Evolutionary conservation across 257 asterid species (phyloP).

Genomic region (Solanum verrucosum): DNA sequence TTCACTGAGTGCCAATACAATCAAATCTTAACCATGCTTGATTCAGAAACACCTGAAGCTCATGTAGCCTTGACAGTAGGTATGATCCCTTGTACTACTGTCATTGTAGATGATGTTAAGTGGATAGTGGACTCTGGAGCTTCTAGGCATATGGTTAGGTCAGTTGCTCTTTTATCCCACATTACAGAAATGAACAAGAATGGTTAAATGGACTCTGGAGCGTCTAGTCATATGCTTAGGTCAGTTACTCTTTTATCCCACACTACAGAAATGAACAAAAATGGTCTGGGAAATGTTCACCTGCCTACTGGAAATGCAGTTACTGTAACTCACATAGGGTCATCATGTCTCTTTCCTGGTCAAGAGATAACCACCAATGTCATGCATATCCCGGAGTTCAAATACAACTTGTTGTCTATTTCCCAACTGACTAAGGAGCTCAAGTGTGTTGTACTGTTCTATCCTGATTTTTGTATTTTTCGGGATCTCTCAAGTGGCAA

Average conservation of each 20-base stretch:
- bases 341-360: too few species aligned
- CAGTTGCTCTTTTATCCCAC: neutral
- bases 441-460: neutral
- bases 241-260: neutral
- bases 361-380: neutral
- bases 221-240: neutral
- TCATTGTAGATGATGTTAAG: neutral
- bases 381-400: neutral
- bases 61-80: neutral
- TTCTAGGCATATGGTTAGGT: neutral
- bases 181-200: too few species aligned
- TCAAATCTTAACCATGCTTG: too few species aligned
- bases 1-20: neutral
- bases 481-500: too few species aligned
- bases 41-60: neutral
- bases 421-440: neutral
- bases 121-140: neutral
- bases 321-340: too few species aligned
- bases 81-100: neutral
- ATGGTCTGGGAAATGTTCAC: neutral
- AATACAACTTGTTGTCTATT: too few species aligned
- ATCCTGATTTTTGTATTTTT: too few species aligned
- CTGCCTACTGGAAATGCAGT: neutral
- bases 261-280: too few species aligned
- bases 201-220: neutral